Conservation (phyloP, 371 early-diverging fungal genomes). For the Actinomucor elegans region DNA sequence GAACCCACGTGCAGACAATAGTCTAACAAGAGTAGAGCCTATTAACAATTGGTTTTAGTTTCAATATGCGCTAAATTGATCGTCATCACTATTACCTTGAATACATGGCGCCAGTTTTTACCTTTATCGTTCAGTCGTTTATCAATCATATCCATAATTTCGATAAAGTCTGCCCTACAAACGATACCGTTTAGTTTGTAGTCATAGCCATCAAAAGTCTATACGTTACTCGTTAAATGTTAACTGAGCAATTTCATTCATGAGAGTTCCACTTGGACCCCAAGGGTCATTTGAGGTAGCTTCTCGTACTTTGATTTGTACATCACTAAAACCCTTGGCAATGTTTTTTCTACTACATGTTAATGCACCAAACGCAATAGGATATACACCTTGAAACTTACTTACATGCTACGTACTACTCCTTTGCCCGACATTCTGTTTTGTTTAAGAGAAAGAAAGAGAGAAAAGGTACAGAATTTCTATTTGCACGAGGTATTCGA, state of each 20-base stretch:
- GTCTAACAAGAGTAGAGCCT: constrained; percentile 60
- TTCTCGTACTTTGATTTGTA: constrained; percentile 89
- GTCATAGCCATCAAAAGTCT: neutral
- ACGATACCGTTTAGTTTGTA: neutral
- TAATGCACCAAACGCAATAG: neutral
- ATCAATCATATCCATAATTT: constrained; percentile 95
- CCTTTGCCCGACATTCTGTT: constrained; percentile 47
- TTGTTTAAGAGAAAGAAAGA: constrained; percentile 6
- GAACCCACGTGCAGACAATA: constrained; percentile 80
- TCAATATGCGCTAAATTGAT: neutral
- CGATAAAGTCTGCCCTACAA: constrained; percentile 82
- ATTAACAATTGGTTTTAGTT: neutral
- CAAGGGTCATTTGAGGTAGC: constrained; percentile 92
- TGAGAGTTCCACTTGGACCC: constrained; percentile 74
- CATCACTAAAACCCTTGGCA: constrained; percentile 91
- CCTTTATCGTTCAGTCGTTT: constrained; percentile 95
- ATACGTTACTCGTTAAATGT: constrained; percentile 77
- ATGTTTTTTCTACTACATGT: constrained; percentile 79
- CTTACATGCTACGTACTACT: constrained; percentile 51
- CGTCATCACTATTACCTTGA: constrained; percentile 64
- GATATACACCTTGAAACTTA: neutral
- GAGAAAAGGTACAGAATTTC: constrained; percentile 7
- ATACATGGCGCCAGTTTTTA: constrained; percentile 97
- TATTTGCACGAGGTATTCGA: constrained; percentile 12
- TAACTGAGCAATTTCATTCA: constrained; percentile 86